Evolutionary conservation across 192 early-diverging fungal genomes (phyloP).

Genomic region (Coemansia asiatica): DNA sequence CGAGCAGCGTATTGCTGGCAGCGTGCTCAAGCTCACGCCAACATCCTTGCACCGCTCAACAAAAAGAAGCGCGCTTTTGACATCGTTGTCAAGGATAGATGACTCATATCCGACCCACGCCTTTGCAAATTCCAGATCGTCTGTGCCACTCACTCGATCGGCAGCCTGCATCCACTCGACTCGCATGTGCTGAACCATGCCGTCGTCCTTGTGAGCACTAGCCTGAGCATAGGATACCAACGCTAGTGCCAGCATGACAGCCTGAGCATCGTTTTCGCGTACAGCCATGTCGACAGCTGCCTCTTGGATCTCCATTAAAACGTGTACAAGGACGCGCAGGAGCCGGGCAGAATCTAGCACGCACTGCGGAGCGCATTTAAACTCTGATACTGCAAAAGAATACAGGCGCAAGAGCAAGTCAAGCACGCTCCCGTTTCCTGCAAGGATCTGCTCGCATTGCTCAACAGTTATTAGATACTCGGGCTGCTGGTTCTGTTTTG

Average conservation of each 20-base stretch:
- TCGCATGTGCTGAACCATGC: constrained; percentile 11
- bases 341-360: background rate
- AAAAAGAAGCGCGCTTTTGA: constrained; percentile 3
- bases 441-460: constrained; percentile 12
- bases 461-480: background rate
- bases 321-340: constrained; percentile 1
- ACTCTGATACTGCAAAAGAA: background rate
- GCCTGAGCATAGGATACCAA: constrained; percentile 15
- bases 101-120: constrained; percentile 40
- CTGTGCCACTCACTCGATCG: background rate
- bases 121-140: constrained; percentile 14
- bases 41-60: constrained; percentile 16
- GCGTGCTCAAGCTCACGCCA: background rate
- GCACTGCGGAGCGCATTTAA: background rate
- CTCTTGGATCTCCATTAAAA: constrained; percentile 17
- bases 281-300: constrained; percentile 17
- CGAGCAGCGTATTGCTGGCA: constrained; percentile 13
- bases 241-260: constrained; percentile 16
- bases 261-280: background rate
- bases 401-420: constrained; percentile 28
- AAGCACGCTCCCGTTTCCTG: constrained; percentile 21
- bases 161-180: constrained; percentile 15
- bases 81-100: constrained; percentile 12
- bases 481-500: background rate
- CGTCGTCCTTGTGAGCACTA: background rate